Conservation (phyloP, 1,139 yeast species). For the Blastobotrys buckinghamii region DNA sequence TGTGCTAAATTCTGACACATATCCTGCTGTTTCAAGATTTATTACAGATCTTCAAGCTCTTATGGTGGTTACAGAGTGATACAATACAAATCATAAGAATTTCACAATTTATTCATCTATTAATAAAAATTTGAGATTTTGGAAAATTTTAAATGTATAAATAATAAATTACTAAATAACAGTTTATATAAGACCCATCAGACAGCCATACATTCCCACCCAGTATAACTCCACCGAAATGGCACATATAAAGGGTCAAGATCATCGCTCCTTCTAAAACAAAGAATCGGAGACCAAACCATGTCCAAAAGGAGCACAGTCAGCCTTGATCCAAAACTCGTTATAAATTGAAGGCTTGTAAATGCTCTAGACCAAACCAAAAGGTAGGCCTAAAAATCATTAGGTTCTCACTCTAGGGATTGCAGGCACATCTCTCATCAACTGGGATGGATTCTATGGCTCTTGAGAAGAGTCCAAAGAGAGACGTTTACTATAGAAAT, state of each 20-base stretch:
- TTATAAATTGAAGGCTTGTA: conserved; percentile 9
- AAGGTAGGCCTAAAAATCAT: conserved; percentile 10
- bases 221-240: conserved; percentile 79
- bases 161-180: too few relatives aligned
- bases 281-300: conserved; percentile 3
- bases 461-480: conserved; percentile 97
- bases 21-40: too few relatives aligned
- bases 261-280: conserved; percentile 82
- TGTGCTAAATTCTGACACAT: too few relatives aligned
- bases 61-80: too few relatives aligned
- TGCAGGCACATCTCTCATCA: conserved; percentile 95
- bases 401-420: conserved; percentile 80
- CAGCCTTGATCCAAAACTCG: conserved; percentile 7
- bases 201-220: conserved; percentile 99
- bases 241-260: conserved; percentile 90
- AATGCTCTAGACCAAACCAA: not conserved
- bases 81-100: not conserved
- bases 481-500: conserved; percentile 94
- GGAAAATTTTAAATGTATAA: too few relatives aligned
- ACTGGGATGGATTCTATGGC: conserved; percentile 99
- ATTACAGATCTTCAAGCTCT: too few relatives aligned
- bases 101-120: not conserved
- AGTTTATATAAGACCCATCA: conserved; percentile 62
- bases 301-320: conserved; percentile 4
- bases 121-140: too few relatives aligned